Conservation (phyloP, 257 asterid genomes). For the Capsicum baccatum region DNA sequence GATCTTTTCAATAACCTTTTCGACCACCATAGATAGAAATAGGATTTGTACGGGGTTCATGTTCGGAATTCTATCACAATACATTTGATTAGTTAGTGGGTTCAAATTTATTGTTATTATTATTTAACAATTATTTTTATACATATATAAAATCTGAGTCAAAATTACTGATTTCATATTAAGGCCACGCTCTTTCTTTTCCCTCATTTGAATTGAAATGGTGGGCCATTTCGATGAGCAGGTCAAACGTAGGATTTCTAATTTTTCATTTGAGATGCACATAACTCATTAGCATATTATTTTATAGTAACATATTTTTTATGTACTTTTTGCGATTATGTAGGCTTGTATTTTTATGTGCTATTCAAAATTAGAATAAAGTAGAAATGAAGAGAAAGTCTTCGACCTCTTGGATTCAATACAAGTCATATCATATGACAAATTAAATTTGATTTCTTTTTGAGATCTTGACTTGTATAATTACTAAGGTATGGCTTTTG, state of each 20-base stretch:
- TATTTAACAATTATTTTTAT: background rate
- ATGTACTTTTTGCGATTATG: background rate
- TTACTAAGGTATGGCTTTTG: background rate
- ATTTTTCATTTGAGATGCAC: background rate
- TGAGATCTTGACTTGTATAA: background rate
- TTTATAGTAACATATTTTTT: background rate
- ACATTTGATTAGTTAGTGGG: background rate
- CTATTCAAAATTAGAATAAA: background rate
- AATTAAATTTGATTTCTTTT: background rate
- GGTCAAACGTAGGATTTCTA: background rate
- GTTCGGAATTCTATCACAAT: background rate
- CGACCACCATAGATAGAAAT: conserved; percentile 36
- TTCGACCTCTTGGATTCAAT: background rate
- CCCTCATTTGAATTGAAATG: background rate
- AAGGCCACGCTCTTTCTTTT: background rate
- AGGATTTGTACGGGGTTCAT: background rate
- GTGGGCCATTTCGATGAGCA: background rate
- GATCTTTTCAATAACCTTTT: conserved; percentile 69
- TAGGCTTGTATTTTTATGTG: background rate
- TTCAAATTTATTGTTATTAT: background rate
- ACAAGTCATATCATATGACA: background rate
- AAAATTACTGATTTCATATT: background rate
- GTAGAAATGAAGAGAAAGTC: background rate
- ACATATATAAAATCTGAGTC: background rate
- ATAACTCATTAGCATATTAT: background rate